These are phyloP conservation scores for Gracilaria domingensis DNA, from an alignment of 23 red algal species.

Conservation along the genomic window DNA sequence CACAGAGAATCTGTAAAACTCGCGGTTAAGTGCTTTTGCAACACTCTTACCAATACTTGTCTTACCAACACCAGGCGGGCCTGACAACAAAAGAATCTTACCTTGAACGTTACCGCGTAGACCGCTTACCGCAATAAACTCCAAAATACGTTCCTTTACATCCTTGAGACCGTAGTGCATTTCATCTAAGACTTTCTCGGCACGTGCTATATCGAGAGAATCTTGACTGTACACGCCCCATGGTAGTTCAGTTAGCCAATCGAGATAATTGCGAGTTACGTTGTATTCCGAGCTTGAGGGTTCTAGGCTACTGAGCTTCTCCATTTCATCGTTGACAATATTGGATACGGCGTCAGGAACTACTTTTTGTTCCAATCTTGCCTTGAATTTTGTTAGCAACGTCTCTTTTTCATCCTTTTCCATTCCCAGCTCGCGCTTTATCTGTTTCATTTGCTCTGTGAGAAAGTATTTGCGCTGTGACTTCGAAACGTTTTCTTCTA, in stretches of 20 bases:
- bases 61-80: constrained; percentile 95
- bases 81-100: constrained; percentile 97
- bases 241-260: constrained; percentile 96
- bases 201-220: constrained; percentile 81
- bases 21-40: constrained; percentile 88
- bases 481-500: constrained; percentile 94
- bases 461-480: constrained; percentile 93
- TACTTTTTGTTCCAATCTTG: constrained; percentile 77
- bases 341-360: constrained; percentile 77
- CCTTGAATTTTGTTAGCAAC: constrained; percentile 76
- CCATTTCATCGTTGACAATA: constrained; percentile 90
- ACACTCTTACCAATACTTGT: constrained; percentile 91
- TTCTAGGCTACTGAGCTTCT: constrained; percentile 90
- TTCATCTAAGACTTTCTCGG: constrained; percentile 85
- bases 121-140: constrained; percentile 94
- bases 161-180: constrained; percentile 97
- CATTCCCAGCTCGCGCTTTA: constrained; percentile 95
- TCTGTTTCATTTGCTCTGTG: constrained; percentile 98
- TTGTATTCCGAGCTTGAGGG: constrained; percentile 94
- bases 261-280: constrained; percentile 94
- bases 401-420: constrained; percentile 96
- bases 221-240: constrained; percentile 93
- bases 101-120: constrained; percentile 85
- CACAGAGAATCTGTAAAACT: constrained; percentile 97
- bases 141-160: constrained; percentile 93